phyloP scores from a whole-genome alignment of 83 land plant genomes.

The Picea mariana region DNA sequence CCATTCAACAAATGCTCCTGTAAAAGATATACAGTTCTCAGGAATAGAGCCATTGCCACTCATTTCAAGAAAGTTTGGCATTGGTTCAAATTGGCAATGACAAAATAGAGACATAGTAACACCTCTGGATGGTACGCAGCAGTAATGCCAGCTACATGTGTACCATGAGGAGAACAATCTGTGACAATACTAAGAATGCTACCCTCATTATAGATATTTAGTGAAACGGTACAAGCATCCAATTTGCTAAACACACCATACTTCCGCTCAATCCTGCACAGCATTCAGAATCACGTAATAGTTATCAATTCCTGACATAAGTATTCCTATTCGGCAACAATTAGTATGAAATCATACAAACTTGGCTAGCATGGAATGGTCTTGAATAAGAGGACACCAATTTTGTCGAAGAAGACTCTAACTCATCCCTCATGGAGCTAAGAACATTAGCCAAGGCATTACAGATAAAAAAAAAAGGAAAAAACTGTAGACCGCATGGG shows the following conservation, averaged over 20 bases:
- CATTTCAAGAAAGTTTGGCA: neutral
- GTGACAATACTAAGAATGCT: slow-evolving; percentile 94
- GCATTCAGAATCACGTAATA: neutral
- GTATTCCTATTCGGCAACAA: neutral
- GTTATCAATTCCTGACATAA: neutral
- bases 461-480: neutral
- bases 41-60: neutral
- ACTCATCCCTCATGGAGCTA: neutral
- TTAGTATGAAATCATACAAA: neutral
- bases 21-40: neutral
- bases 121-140: slow-evolving; percentile 94
- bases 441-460: neutral
- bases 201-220: slow-evolving; percentile 88
- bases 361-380: neutral
- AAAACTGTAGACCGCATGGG: neutral
- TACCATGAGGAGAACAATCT: slow-evolving; percentile 98
- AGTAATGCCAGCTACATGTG: slow-evolving; percentile 99
- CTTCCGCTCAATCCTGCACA: slow-evolving; percentile 78
- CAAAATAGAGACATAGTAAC: slow-evolving; percentile 13
- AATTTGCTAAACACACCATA: slow-evolving; percentile 88
- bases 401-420: neutral
- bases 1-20: slow-evolving; percentile 97
- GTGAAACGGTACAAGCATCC: slow-evolving; percentile 90
- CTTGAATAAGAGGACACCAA: neutral
- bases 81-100: neutral